Conservation (phyloP, 805 yeast genomes). For the Tetrapisispora taiwanensis region DNA sequence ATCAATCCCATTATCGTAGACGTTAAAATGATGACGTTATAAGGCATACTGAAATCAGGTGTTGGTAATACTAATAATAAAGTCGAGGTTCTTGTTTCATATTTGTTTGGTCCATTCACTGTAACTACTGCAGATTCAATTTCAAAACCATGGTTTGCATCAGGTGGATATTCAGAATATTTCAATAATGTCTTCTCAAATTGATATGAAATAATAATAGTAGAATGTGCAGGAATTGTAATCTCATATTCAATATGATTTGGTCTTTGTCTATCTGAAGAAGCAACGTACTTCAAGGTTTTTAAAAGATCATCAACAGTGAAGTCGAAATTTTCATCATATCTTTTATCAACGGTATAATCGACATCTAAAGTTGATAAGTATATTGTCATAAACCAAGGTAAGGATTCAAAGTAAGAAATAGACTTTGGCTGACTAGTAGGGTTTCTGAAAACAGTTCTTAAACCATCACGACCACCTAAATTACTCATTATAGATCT, state of each 20-base stretch:
- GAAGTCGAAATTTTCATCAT: conserved; percentile 3
- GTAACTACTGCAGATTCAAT: conserved; percentile 82
- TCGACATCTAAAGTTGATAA: conserved; percentile 52
- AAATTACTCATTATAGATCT: conserved; percentile 88
- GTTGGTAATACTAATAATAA: conserved; percentile 80
- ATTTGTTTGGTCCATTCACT: conserved; percentile 35
- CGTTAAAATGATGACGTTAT: conserved; percentile 87
- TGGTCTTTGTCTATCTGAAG: conserved; percentile 71
- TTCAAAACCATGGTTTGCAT: conserved; percentile 96
- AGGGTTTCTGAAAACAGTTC: conserved; percentile 70
- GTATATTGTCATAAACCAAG: conserved; percentile 87
- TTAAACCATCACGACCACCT: conserved; percentile 81
- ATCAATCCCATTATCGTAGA: conserved; percentile 89
- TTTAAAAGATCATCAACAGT: conserved; percentile 33
- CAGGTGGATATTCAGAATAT: conserved; percentile 95
- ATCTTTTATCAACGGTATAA: conserved; percentile 14
- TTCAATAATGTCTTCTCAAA: conserved; percentile 82
- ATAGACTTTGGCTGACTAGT: conserved; percentile 39
- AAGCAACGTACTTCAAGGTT: conserved; percentile 58
- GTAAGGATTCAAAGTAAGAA: conserved; percentile 68
- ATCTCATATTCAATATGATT: conserved; percentile 68
- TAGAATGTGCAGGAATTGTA: conserved; percentile 51
- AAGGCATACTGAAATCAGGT: conserved; percentile 98
- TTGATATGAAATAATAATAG: conserved; percentile 55
- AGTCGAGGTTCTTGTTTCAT: conserved; percentile 73